A percentile compares a stretch with the other conserved stretches of the same genome.
Evolutionary conservation across 2,329 filamentous ascomycete genomes (phyloP).

Genomic region (Alternaria tenuissima): DNA sequence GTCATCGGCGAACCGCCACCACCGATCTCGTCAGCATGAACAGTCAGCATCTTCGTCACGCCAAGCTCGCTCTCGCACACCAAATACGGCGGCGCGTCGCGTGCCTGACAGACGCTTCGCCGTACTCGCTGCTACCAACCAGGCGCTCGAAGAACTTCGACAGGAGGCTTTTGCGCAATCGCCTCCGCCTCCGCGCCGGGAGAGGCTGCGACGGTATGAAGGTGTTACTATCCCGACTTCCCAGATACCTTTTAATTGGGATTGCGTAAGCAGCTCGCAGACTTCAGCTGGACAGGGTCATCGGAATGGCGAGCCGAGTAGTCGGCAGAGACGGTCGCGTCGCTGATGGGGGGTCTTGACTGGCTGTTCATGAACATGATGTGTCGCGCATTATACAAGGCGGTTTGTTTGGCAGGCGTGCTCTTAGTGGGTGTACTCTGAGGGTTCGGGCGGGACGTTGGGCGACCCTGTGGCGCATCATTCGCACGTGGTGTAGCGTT

Average conservation of each 20-base stretch:
- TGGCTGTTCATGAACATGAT: not conserved
- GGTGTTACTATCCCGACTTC: conserved; percentile 42
- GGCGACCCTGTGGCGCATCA: not conserved
- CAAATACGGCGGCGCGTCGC: conserved; percentile 45
- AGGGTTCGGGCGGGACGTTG: too few relatives aligned
- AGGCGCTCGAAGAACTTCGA: conserved; percentile 46
- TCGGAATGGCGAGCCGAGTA: conserved; percentile 28
- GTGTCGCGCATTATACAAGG: too few relatives aligned
- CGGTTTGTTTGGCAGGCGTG: accelerated
- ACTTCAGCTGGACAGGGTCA: conserved; percentile 32
- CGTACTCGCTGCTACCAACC: conserved; percentile 49
- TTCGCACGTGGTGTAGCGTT: not conserved
- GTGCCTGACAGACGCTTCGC: conserved; percentile 50
- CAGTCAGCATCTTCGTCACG: conserved; percentile 32
- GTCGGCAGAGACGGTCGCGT: conserved; percentile 28
- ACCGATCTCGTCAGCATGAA: conserved; percentile 41
- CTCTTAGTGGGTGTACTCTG: too few relatives aligned
- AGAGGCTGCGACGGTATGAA: conserved; percentile 44
- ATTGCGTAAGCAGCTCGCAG: conserved; percentile 48
- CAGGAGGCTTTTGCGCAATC: conserved; percentile 48
- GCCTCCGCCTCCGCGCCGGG: conserved; percentile 40
- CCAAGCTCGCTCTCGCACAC: conserved; percentile 41
- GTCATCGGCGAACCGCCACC: conserved; percentile 34
- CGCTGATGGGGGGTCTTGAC: not conserved
- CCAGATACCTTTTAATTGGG: conserved; percentile 48